A percentile compares a stretch with the other conserved stretches of the same genome.
Evolutionary conservation across 768 basidiomycete species (phyloP).

Genomic region (Serendipita sp.): DNA sequence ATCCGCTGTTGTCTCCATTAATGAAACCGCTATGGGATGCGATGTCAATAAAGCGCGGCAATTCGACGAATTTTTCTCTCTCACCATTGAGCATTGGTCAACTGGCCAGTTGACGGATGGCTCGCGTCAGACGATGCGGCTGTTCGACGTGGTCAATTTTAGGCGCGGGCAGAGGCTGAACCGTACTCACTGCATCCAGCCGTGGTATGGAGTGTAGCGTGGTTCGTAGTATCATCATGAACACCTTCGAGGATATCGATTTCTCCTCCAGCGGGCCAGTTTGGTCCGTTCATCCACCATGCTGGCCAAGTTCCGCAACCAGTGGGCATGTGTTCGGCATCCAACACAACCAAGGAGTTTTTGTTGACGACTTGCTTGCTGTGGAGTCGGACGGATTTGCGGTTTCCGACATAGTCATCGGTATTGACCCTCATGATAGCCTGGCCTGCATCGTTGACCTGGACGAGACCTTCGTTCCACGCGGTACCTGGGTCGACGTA

Average conservation of each 20-base stretch:
- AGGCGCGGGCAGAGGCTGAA: too few relatives aligned
- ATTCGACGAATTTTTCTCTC: not conserved
- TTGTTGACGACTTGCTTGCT: conserved; percentile 42
- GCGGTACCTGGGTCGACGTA: conserved; percentile 49
- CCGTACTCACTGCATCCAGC: conserved; percentile 44
- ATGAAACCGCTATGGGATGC: conserved; percentile 30
- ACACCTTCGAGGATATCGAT: conserved; percentile 80
- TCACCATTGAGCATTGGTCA: conserved; percentile 27
- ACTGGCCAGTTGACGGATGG: conserved; percentile 1
- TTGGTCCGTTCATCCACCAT: conserved; percentile 22
- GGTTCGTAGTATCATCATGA: conserved; percentile 62
- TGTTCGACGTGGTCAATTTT: too few relatives aligned
- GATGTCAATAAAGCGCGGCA: not conserved
- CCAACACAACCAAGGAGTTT: conserved; percentile 46
- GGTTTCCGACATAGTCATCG: conserved; percentile 45
- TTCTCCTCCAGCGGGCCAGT: conserved; percentile 55
- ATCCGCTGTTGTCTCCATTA: conserved; percentile 62
- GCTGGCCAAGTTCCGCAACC: conserved; percentile 81
- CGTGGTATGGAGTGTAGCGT: conserved; percentile 67
- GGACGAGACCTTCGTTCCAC: conserved; percentile 36
- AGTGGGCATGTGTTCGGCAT: conserved; percentile 76
- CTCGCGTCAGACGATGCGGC: not conserved
- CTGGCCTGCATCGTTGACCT: conserved; percentile 53
- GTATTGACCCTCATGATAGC: conserved; percentile 84
- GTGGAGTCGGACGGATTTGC: conserved; percentile 66